Base-by-base conservation (phyloP, 1,284 basidiomycete species). In the Wallemia hederae region DNA sequence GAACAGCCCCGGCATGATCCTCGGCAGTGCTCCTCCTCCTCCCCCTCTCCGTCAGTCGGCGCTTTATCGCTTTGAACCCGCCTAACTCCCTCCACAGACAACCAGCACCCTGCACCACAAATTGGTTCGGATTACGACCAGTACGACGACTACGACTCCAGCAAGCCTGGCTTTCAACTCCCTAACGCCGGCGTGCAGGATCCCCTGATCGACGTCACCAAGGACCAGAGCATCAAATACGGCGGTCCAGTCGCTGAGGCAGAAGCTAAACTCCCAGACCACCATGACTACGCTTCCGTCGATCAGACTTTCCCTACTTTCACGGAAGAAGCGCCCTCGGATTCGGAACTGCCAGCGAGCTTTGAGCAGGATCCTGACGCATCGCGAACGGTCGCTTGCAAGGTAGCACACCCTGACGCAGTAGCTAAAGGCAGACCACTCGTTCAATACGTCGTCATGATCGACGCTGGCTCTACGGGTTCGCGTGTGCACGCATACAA, bases 401-500 rank as follows among this genome's bases (percentile, higher is more conserved):
- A 49, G 3, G 11, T n/a, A 14, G 14, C 39, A 49, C 39, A 49
- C 19, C 5, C 39, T 15, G 39, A 49, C 39, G 39, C 39, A 49
- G n/a, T 22, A 14, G 39, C 39, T n/a, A 49, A 49, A 22, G 65
- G 65, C 57, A 70, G 70, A 62, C 69, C 71, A 9, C 73, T 90
- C 61, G 83, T 90, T 9, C 89, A 96, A 70, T 98, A 86, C 70
- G 90, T 88, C 0, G 78, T 98, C 66, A 96, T 97, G 80, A 87
- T 98, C 71, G 92, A 98, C 70, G 92, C 94, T 0, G 94, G 92
- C 19, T 96, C 90, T 34, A 96, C 90, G 0, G 92, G 92, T 24
- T 94, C 90, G 1, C 81, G 92, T 19, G 91, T 98, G 67, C 92
- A 98, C 75, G 80, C 97, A 26, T 97, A 97, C 81, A 94, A 92